These are phyloP conservation scores for Heteromeles arbutifolia DNA, from an alignment of 306 rosid species.

Conservation along the genomic window DNA sequence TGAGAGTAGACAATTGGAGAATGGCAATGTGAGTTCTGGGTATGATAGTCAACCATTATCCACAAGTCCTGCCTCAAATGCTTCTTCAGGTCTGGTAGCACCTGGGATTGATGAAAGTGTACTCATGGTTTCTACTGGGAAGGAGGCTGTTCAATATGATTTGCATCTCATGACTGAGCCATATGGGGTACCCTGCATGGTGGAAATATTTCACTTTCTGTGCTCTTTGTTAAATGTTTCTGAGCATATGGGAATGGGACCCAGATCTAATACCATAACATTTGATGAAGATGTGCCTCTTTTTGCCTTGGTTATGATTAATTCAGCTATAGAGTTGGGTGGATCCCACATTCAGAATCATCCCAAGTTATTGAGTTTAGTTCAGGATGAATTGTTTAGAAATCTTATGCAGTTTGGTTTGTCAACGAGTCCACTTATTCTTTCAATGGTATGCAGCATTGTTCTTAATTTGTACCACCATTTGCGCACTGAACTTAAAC, in stretches of 20 bases:
- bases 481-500: slow-evolving; percentile 67
- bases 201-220: slow-evolving; percentile 85
- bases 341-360: slow-evolving; percentile 80
- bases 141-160: slow-evolving; percentile 62
- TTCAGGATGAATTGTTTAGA: slow-evolving; percentile 83
- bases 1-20: slow-evolving; percentile 67
- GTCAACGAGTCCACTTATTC: slow-evolving; percentile 76
- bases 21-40: slow-evolving; percentile 66
- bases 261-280: slow-evolving; percentile 70
- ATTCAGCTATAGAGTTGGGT: slow-evolving; percentile 87
- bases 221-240: slow-evolving; percentile 79
- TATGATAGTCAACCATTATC: slow-evolving; percentile 54
- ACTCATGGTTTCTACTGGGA: slow-evolving; percentile 39
- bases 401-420: slow-evolving; percentile 85
- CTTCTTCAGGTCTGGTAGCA: slow-evolving; percentile 41
- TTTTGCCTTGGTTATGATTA: slow-evolving; percentile 82
- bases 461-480: slow-evolving; percentile 78
- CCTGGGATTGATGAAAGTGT: slow-evolving; percentile 53
- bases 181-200: slow-evolving; percentile 97
- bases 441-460: slow-evolving; percentile 76
- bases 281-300: slow-evolving; percentile 95
- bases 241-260: slow-evolving; percentile 63
- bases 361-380: slow-evolving; percentile 64
- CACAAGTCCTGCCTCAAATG: slow-evolving; percentile 36
- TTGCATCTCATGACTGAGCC: slow-evolving; percentile 82